Evolutionary conservation across 148 eudicot genomes (phyloP), one percentile per base, ranked within the genome.

Genomic region (Silene latifolia): DNA sequence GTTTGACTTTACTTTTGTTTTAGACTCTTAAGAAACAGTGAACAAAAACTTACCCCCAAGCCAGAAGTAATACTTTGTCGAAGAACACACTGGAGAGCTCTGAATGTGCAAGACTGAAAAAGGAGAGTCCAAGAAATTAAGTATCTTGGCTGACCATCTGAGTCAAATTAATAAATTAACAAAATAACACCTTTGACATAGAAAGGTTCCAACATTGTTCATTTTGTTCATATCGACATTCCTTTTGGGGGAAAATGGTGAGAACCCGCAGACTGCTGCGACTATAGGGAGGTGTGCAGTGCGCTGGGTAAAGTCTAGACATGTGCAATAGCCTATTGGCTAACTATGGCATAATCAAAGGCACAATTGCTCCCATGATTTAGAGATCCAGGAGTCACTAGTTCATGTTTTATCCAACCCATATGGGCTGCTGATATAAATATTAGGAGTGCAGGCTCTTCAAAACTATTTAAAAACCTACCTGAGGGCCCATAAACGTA

Each of bases 401-500:
- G 56, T 51, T 51, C 56, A 15, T 51, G 18, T 39, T n/a, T 39
- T 13, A 51, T 13, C 56, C 56, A 51, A 51, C 56, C 56, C 56
- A 51, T 51, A 13, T 51, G 56, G 44, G 56, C 17, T 51, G 56
- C 56, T 51, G 56, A 51, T 51, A 51, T 51, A 13, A 51, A 12
- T 53, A 47, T 48, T 25, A 48, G n/a, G 23, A 21, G 11, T 48
- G 59, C 53, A 68, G 59, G 60, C 60, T 17, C 24, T 69, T 51
- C 17, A 7, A 69, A 69, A 48, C 29, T 24, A 17, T 12, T 29
- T 64, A 71, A 29, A 20, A 32, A 68, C 82, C 15, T 77, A 88
- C 97, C 97, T 92, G 72, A 92, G 95, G 27, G 97, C 97, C 97
- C 97, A 92, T 64, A 92, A 76, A 67, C 97, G 92, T 29, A 92